Conservation (phyloP, 1,139 yeast genomes). For the Candida sanyaensis region DNA sequence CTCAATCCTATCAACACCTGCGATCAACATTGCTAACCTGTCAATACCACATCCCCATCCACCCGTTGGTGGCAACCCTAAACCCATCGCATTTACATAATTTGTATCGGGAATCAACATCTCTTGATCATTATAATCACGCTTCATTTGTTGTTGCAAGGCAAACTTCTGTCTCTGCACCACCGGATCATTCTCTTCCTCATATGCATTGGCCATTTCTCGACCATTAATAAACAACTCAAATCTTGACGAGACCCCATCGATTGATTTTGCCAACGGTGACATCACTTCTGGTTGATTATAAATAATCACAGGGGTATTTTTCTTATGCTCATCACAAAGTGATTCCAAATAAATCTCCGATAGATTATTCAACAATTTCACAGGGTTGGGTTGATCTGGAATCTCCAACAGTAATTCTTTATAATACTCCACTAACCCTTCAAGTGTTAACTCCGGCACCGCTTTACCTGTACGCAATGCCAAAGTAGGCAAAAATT, state of each 20-base stretch:
- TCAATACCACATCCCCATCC: constrained; percentile 98
- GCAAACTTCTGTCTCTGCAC: constrained; percentile 63
- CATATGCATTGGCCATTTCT: constrained; percentile 92
- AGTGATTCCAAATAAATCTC: constrained; percentile 66
- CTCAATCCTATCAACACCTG: constrained; percentile 68
- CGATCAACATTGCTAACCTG: constrained; percentile 77
- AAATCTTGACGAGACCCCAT: constrained; percentile 63
- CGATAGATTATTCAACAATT: constrained; percentile 67
- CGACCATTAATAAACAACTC: constrained; percentile 80
- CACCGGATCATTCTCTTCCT: constrained; percentile 89
- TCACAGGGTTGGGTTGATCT: constrained; percentile 47
- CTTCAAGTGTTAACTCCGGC: constrained; percentile 42
- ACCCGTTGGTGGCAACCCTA: constrained; percentile 96
- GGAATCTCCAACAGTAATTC: constrained; percentile 39
- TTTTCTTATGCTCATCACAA: constrained; percentile 24
- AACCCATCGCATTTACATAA: constrained; percentile 77
- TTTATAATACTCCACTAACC: constrained; percentile 39
- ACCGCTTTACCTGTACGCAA: constrained; percentile 40
- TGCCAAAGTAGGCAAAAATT: constrained; percentile 62
- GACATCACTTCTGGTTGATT: constrained; percentile 87
- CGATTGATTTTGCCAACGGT: constrained; percentile 76
- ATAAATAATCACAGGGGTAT: constrained; percentile 67
- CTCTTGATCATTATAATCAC: constrained; percentile 58
- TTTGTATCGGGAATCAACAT: constrained; percentile 70
- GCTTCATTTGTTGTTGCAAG: constrained; percentile 52